Evolutionary conservation across 441 rosid genomes (phyloP).

Genomic region (Croton setiger): DNA sequence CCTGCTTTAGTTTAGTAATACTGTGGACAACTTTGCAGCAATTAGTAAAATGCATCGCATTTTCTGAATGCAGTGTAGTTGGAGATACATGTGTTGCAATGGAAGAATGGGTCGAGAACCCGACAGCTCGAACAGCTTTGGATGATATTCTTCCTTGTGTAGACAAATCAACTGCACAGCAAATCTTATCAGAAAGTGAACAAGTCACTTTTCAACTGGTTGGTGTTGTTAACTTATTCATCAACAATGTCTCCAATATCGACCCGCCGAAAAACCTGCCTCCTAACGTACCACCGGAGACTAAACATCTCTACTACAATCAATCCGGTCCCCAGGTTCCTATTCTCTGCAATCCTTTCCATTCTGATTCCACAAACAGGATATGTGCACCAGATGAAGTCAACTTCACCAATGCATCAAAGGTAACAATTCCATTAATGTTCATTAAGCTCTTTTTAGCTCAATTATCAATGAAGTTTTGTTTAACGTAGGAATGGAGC

Average conservation of each 20-base stretch:
- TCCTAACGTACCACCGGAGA: slow-evolving; percentile 36
- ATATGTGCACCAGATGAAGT: slow-evolving; percentile 57
- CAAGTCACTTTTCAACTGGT: slow-evolving; percentile 52
- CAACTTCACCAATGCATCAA: slow-evolving; percentile 52
- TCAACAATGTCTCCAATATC: slow-evolving; percentile 40
- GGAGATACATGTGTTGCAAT: slow-evolving; percentile 85
- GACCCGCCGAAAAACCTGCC: slow-evolving; percentile 19
- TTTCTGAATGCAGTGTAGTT: slow-evolving; percentile 40
- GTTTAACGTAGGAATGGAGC: slow-evolving; percentile 41
- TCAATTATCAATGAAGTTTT: neutral
- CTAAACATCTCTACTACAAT: slow-evolving; percentile 47
- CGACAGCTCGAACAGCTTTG: slow-evolving; percentile 71
- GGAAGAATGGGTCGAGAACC: slow-evolving; percentile 80
- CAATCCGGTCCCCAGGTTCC: slow-evolving; percentile 89
- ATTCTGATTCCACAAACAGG: slow-evolving; percentile 56
- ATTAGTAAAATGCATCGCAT: neutral
- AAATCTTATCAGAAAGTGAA: slow-evolving; percentile 49
- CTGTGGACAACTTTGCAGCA: neutral
- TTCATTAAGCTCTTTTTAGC: too few relatives aligned
- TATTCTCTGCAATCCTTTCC: slow-evolving; percentile 67
- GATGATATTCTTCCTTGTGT: slow-evolving; percentile 85
- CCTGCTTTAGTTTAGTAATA: too few relatives aligned
- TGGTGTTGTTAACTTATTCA: slow-evolving; percentile 40
- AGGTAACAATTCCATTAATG: too few relatives aligned
- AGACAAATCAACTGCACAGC: slow-evolving; percentile 70